Percentiles rank a stretch among this genome's conserved stretches.
Evolutionary conservation across 176 grass and related monocot genomes (phyloP).

Genomic region (Rhipidocladum racemiflorum): DNA sequence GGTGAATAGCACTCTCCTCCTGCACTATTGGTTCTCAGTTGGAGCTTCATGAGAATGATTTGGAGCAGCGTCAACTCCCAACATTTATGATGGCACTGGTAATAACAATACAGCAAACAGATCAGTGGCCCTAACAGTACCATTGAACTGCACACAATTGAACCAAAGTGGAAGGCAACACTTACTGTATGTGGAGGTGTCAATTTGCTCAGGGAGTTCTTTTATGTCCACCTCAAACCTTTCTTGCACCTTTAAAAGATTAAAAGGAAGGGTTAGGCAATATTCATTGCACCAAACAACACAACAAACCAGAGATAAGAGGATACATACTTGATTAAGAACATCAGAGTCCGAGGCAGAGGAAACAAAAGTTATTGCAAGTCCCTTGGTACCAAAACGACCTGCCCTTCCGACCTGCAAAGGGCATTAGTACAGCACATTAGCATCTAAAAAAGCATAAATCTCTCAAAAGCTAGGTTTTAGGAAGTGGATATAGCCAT

Average conservation of each 20-base stretch:
- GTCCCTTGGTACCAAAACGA: conserved; percentile 94
- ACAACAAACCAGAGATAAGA: background rate
- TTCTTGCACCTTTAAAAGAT: conserved; percentile 72
- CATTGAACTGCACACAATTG: background rate
- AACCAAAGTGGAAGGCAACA: background rate
- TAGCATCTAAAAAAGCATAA: background rate
- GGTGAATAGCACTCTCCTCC: background rate
- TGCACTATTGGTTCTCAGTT: background rate
- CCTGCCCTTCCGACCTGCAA: conserved; percentile 83
- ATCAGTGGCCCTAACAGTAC: background rate
- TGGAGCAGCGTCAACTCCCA: no score
- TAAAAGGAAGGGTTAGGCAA: background rate
- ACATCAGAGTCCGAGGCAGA: conserved; percentile 92
- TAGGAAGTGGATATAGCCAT: background rate
- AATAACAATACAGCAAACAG: background rate
- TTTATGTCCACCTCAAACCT: conserved; percentile 99
- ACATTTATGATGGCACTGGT: conserved; percentile 37
- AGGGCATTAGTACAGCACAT: background rate
- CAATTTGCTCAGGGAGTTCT: conserved; percentile 94
- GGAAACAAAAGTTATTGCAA: conserved; percentile 95
- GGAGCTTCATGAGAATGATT: background rate
- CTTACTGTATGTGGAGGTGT: conserved; percentile 99
- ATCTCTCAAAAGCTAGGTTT: background rate
- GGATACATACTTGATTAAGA: conserved; percentile 67
- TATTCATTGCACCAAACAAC: background rate